Conservation (phyloP, 2,329 filamentous ascomycete genomes). For the Talaromyces rugulosus region DNA sequence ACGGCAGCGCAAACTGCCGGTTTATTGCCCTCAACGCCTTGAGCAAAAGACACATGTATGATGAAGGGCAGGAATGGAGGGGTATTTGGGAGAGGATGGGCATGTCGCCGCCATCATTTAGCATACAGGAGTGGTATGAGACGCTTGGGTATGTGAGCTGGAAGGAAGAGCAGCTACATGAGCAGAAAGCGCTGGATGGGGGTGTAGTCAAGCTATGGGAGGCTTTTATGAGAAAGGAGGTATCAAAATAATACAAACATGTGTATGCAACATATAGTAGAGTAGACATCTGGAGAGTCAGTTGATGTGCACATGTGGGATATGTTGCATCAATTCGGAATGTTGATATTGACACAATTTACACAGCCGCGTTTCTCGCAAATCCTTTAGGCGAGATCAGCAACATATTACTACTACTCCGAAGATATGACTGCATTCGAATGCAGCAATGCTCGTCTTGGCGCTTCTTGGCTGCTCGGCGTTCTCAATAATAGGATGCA, state of each 20-base stretch:
- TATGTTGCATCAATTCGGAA: no score
- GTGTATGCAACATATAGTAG: neutral
- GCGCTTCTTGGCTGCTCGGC: neutral
- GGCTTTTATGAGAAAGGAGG: conserved; percentile 24
- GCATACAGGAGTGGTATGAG: conserved; percentile 23
- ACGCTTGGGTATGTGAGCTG: conserved; percentile 22
- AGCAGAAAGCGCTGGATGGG: conserved; percentile 12
- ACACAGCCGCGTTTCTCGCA: neutral
- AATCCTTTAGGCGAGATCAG: neutral
- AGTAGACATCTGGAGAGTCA: no score
- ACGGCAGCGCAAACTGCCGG: conserved; percentile 18
- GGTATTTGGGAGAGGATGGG: conserved; percentile 14
- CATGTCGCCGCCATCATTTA: conserved; percentile 12
- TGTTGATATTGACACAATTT: no score
- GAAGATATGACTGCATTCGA: neutral
- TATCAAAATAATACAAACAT: neutral
- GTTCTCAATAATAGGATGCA: neutral
- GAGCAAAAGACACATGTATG: conserved; percentile 22
- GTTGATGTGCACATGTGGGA: no score
- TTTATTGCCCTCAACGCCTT: conserved; percentile 14
- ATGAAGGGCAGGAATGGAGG: conserved; percentile 14
- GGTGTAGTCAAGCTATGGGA: conserved; percentile 12
- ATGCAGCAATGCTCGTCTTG: neutral
- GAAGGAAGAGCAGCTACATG: conserved; percentile 22
- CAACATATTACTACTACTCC: no score